Conservation (phyloP, 2,329 filamentous ascomycete species). For the Rhinocladiella mackenziei region DNA sequence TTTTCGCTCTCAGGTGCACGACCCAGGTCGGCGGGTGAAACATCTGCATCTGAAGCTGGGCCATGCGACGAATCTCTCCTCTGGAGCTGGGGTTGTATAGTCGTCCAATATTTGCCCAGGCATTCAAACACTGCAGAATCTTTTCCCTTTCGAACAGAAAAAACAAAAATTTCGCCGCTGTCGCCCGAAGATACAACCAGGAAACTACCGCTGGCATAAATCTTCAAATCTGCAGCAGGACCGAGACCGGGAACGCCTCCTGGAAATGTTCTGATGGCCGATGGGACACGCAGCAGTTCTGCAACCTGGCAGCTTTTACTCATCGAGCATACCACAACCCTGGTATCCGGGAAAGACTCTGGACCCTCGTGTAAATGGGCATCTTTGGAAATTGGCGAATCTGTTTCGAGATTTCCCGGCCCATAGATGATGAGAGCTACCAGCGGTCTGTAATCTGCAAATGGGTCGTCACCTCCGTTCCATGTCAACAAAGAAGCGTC, state of each 20-base stretch:
- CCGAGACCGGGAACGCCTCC: conserved; percentile 1
- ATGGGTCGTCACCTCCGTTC: conserved; percentile 52
- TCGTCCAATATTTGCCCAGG: conserved; percentile 88
- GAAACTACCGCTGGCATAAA: conserved; percentile 69
- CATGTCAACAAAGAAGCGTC: conserved; percentile 79
- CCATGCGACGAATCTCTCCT: conserved; percentile 47
- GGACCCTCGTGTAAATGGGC: neutral
- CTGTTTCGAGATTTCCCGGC: conserved; percentile 47
- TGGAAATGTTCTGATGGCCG: conserved; percentile 13
- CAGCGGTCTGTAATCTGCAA: conserved; percentile 61
- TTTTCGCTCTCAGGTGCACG: conserved; percentile 32
- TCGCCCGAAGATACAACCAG: conserved; percentile 72
- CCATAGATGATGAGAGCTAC: conserved; percentile 79
- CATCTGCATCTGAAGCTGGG: conserved; percentile 43
- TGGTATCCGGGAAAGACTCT: conserved; percentile 69
- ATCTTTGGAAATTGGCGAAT: conserved; percentile 17
- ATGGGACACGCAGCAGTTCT: conserved; percentile 69
- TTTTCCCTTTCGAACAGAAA: conserved; percentile 40
- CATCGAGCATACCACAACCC: conserved; percentile 83
- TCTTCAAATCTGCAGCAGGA: conserved; percentile 63
- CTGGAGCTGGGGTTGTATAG: conserved; percentile 56
- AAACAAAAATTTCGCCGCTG: conserved; percentile 86
- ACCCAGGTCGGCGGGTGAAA: conserved; percentile 39
- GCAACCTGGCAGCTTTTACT: conserved; percentile 67
- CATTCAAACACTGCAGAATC: conserved; percentile 53